Percentiles rank a stretch among this genome's conserved stretches.
Conservation (phyloP, 1,284 basidiomycete species). For the Irpex sp. region DNA sequence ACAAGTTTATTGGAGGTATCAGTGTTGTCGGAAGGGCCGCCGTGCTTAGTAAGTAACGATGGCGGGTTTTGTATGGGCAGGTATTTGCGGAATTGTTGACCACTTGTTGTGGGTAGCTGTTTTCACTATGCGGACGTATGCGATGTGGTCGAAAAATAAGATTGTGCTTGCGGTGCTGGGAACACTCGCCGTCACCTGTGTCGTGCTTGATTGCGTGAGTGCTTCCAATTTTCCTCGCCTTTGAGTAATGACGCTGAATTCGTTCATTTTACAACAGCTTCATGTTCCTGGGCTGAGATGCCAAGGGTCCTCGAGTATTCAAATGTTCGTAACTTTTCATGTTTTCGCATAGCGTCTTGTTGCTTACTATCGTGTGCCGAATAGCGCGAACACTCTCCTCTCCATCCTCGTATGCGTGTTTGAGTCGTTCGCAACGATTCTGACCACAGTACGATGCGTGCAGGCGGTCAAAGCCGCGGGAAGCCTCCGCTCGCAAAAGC, state of each 20-base stretch:
- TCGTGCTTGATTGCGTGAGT: neutral
- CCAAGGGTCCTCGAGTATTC: slow-evolving; percentile 14
- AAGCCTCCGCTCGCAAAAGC: slow-evolving; percentile 13
- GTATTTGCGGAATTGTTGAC: too few species aligned
- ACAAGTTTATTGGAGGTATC: slow-evolving; percentile 25
- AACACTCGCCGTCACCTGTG: neutral
- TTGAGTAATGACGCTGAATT: neutral
- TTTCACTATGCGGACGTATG: neutral
- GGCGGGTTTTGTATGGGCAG: too few species aligned
- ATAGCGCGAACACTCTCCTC: slow-evolving; percentile 23
- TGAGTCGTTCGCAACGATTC: slow-evolving; percentile 21
- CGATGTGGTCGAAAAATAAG: neutral
- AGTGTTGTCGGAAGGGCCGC: slow-evolving; percentile 28
- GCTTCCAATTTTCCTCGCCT: too few species aligned
- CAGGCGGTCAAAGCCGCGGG: slow-evolving; percentile 22
- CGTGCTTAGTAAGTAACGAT: slow-evolving; percentile 23
- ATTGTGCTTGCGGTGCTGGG: neutral
- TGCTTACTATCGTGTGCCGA: neutral
- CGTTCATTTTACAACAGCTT: slow-evolving; percentile 13
- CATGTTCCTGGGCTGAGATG: slow-evolving; percentile 19
- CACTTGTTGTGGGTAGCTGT: neutral
- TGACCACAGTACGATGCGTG: slow-evolving; percentile 25
- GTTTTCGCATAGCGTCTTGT: neutral
- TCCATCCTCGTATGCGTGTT: slow-evolving; percentile 26
- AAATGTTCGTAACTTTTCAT: slow-evolving; percentile 8